Conservation (phyloP, 257 asterid species). For the Hygrophila difformis region DNA sequence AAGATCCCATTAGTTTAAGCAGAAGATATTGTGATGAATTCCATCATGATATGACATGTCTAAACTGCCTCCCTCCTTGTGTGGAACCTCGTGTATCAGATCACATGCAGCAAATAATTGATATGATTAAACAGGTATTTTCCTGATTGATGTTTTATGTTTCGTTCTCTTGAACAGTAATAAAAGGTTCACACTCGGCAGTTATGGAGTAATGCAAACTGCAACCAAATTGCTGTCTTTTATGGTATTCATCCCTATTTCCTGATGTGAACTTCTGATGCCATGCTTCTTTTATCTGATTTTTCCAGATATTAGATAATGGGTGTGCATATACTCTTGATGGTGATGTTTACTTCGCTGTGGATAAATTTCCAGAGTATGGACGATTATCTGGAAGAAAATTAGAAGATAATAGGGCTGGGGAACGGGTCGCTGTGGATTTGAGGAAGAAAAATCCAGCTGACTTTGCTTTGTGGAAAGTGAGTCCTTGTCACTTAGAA, state of each 20-base stretch:
- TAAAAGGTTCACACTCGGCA: no score
- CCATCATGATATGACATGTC: conserved; percentile 67
- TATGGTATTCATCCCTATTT: no score
- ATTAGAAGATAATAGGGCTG: conserved; percentile 91
- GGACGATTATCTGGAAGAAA: conserved; percentile 89
- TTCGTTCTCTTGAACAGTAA: conserved; percentile 6
- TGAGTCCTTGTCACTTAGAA: no score
- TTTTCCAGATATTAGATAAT: conserved; percentile 60
- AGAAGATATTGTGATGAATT: conserved; percentile 83
- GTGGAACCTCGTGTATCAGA: conserved; percentile 95
- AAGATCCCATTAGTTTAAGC: conserved; percentile 80
- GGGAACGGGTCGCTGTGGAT: conserved; percentile 90
- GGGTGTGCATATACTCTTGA: conserved; percentile 63
- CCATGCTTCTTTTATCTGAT: conserved; percentile 3
- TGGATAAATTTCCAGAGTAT: conserved; percentile 76
- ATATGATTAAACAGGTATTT: conserved; percentile 76
- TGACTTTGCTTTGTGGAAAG: conserved; percentile 98
- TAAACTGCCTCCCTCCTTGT: conserved; percentile 83
- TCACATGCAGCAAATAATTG: conserved; percentile 74
- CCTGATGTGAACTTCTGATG: conserved; percentile 3
- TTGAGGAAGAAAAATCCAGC: conserved; percentile 88
- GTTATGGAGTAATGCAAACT: no score
- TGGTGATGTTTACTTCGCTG: conserved; percentile 93
- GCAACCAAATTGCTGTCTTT: no score
- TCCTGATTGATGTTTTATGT: background rate